Evolutionary conservation across 495 filamentous ascomycete genomes (phyloP), one percentile per base, ranked within the genome.

Genomic region (Melanomma pulvis-pyrius): DNA sequence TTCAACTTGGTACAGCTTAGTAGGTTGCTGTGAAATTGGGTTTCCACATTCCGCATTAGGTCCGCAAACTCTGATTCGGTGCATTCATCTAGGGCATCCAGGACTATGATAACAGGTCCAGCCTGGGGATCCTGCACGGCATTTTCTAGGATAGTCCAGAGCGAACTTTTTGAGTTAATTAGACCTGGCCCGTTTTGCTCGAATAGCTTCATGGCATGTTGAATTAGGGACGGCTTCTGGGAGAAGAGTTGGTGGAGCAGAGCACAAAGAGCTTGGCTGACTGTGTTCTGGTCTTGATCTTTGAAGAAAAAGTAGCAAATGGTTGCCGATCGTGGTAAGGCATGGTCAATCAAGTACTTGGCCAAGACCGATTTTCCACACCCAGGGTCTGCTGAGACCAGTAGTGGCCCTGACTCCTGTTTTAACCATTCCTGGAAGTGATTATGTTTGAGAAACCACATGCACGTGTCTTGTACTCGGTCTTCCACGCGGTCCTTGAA

Each of bases 291-390:
- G 25, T 44, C 39, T 54, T 64, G 30, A 22, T 56, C 61, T 46
- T 64, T 64, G 61, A 64, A 64, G 39, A 64, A 64, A 26, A 64
- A 64, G 61, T 64, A 64, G 36, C 61, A 64, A 44, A 56, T 55
- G 0, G 61, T 64, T 4, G 30, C 32, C 4, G 29, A 24, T 19
- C 41, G 30, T 44, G 61, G 49, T 24, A 64, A 48, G 25, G 15
- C 34, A 19, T 62, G 6, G 36, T 67, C 64, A 24, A 62, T 48
- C 8, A 67, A 25, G 34, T 44, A 47, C 49, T 53, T 62, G 25
- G 58, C 32, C 19, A 67, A 49, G 21, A 62, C 64, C 5, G 64
- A 67, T 55, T 67, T 67, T 56, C 64, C 64, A 56, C 64, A 67
- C 17, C 64, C 64, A 30, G 64, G 64, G 29, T 62, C 63, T 24